phyloP scores from a whole-genome alignment of 1,284 basidiomycete genomes.

The Cystobasidiaceae sp. region DNA sequence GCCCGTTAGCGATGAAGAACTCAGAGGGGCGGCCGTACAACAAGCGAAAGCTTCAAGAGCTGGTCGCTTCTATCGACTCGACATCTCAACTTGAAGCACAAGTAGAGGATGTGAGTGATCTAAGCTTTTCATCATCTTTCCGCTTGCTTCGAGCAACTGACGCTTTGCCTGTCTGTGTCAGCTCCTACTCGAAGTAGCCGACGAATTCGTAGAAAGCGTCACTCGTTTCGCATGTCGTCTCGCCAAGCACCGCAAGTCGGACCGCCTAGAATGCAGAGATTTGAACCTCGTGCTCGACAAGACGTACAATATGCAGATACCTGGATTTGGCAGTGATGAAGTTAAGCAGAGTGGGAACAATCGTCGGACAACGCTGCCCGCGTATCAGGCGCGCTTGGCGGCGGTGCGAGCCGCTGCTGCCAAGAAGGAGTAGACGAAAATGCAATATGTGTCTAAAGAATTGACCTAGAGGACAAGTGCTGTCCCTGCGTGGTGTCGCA shows the following conservation, averaged over 20 bases:
- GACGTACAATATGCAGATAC: constrained; percentile 81
- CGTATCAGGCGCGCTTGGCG: constrained; percentile 37
- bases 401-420: constrained; percentile 32
- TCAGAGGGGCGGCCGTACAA: constrained; percentile 51
- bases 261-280: constrained; percentile 45
- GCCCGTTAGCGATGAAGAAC: constrained; percentile 6
- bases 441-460: no score
- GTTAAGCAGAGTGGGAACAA: constrained; percentile 48
- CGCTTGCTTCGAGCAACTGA: neutral
- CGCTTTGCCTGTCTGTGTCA: constrained; percentile 45
- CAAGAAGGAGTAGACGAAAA: neutral
- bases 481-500: no score
- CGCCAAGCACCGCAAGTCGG: constrained; percentile 84
- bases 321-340: constrained; percentile 82
- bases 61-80: constrained; percentile 78
- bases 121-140: neutral
- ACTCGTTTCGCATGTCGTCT: constrained; percentile 85
- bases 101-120: constrained; percentile 78
- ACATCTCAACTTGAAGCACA: constrained; percentile 64
- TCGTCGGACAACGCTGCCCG: constrained; percentile 33
- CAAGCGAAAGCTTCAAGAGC: constrained; percentile 85
- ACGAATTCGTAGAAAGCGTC: constrained; percentile 95
- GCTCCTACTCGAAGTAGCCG: constrained; percentile 84
- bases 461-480: no score
- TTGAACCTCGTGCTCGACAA: constrained; percentile 54